Conservation (phyloP, 2,329 filamentous ascomycete genomes). For the Paraconiothyrium brasiliense region DNA sequence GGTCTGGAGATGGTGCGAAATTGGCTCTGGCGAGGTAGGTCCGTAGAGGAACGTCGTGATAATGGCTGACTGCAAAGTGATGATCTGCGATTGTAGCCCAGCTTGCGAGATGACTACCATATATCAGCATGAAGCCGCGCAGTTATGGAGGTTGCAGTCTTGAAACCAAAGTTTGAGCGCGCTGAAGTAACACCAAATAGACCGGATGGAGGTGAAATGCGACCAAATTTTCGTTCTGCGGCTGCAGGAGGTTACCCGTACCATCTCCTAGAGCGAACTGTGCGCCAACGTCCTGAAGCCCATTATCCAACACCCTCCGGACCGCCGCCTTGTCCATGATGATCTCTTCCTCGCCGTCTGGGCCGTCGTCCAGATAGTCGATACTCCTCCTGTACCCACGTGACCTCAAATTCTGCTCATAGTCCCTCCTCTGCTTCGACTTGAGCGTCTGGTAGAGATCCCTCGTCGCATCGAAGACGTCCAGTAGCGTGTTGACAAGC, state of each 20-base stretch:
- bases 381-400: conserved; percentile 44
- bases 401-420: conserved; percentile 36
- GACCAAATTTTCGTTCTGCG: not conserved
- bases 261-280: conserved; percentile 46
- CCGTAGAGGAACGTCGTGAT: conserved; percentile 48
- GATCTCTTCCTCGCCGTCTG: conserved; percentile 39
- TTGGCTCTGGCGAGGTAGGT: conserved; percentile 42
- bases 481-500: conserved; percentile 42
- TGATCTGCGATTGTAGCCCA: conserved; percentile 47
- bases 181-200: not conserved
- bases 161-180: not conserved
- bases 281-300: conserved; percentile 38
- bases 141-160: not conserved
- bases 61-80: conserved; percentile 43
- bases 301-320: conserved; percentile 40
- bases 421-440: conserved; percentile 45
- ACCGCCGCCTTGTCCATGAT: conserved; percentile 46
- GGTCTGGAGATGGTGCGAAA: conserved; percentile 43
- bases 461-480: conserved; percentile 47
- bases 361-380: conserved; percentile 38
- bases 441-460: conserved; percentile 44
- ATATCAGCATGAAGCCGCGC: not conserved
- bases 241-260: conserved; percentile 22
- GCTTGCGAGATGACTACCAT: conserved; percentile 41
- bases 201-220: not conserved